A percentile compares a stretch with the other conserved stretches of the same genome.
phyloP scores from a whole-genome alignment of 2,329 filamentous ascomycete genomes.

The Raffaelea ambrosiae region DNA sequence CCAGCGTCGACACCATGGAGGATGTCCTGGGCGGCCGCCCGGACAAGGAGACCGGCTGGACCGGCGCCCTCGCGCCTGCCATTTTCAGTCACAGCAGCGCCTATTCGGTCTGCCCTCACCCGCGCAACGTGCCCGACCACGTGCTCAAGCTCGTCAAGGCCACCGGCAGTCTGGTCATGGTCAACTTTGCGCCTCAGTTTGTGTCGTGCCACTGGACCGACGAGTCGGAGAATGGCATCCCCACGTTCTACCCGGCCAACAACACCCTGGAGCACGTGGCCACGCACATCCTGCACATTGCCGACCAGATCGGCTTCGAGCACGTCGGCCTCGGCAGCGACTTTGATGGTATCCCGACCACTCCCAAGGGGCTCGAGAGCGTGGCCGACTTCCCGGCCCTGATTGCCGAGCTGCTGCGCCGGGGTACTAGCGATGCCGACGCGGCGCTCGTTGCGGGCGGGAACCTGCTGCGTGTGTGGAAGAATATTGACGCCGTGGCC shows the following conservation, averaged over 20 bases:
- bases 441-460: constrained; percentile 67
- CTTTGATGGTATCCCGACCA: constrained; percentile 66
- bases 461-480: constrained; percentile 81
- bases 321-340: constrained; percentile 85
- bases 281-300: constrained; percentile 75
- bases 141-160: constrained; percentile 69
- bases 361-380: constrained; percentile 71
- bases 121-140: constrained; percentile 82
- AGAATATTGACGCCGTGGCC: constrained; percentile 65
- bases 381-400: constrained; percentile 76
- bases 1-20: constrained; percentile 70
- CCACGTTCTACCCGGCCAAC: constrained; percentile 57
- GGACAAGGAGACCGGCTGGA: constrained; percentile 45
- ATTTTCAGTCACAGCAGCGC: constrained; percentile 88
- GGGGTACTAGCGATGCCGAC: constrained; percentile 67
- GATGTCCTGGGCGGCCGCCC: constrained; percentile 61
- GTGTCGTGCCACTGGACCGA: constrained; percentile 61
- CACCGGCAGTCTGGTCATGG: constrained; percentile 73
- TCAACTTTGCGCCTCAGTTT: constrained; percentile 81
- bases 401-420: constrained; percentile 62
- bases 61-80: constrained; percentile 67
- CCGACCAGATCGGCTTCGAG: constrained; percentile 73
- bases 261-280: constrained; percentile 70
- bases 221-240: constrained; percentile 40
- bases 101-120: constrained; percentile 73